These are phyloP conservation scores for Komagataella pastoris DNA, from an alignment of 805 yeast species.

Conservation along the genomic window DNA sequence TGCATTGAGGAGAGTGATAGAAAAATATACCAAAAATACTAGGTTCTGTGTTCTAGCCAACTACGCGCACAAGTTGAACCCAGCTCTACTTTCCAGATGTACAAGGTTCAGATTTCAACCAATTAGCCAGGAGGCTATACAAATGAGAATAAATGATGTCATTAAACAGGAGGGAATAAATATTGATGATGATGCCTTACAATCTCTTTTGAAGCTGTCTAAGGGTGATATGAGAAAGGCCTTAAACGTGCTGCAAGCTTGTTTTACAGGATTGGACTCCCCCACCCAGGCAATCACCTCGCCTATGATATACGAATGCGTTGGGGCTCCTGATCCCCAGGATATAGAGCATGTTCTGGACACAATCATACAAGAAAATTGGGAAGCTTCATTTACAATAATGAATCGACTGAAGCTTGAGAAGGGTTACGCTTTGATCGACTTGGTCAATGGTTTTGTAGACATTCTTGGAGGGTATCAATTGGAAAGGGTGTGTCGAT, in stretches of 20 bases:
- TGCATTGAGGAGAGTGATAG: conserved; percentile 74
- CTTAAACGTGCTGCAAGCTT: conserved; percentile 86
- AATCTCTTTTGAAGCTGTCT: conserved; percentile 57
- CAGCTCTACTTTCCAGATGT: conserved; percentile 89
- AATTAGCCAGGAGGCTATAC: conserved; percentile 51
- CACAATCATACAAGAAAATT: conserved; percentile 74
- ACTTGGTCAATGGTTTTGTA: conserved; percentile 65
- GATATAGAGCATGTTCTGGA: conserved; percentile 68
- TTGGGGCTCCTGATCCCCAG: conserved; percentile 89
- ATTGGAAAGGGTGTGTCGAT: conserved; percentile 47
- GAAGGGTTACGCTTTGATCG: conserved; percentile 86
- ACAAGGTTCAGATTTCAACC: conserved; percentile 93
- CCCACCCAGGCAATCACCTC: conserved; percentile 42
- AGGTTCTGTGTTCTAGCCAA: conserved; percentile 92
- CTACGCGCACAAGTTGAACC: conserved; percentile 89
- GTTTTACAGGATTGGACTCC: conserved; percentile 58
- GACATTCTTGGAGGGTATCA: conserved; percentile 59
- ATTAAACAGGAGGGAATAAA: conserved; percentile 52
- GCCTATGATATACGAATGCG: conserved; percentile 80
- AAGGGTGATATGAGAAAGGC: conserved; percentile 96
- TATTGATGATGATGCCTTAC: conserved; percentile 44
- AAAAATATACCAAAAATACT: conserved; percentile 88
- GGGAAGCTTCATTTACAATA: conserved; percentile 65
- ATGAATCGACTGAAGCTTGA: conserved; percentile 48
- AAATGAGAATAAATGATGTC: conserved; percentile 55